Evolutionary conservation across 305 asterid species (phyloP).

Genomic region (Fraxinus angustifolia): DNA sequence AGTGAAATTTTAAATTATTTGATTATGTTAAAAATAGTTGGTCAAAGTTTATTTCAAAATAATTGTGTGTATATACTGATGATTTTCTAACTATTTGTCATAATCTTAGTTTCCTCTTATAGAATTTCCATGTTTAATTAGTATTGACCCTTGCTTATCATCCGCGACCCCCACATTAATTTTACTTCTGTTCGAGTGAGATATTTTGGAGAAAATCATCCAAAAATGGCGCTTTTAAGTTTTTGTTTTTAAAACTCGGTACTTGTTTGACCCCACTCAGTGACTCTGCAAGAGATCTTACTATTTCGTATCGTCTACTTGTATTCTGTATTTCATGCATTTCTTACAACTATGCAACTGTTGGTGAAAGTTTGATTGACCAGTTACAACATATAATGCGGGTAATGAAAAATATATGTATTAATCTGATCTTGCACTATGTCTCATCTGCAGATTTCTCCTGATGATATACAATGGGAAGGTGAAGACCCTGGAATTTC

Average conservation of each 20-base stretch:
- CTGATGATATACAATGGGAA: constrained; percentile 60
- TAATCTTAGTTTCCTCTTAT: not conserved
- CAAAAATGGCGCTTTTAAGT: not conserved
- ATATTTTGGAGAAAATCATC: not conserved
- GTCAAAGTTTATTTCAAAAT: not conserved
- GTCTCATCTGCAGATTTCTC: constrained; percentile 43
- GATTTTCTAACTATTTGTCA: not conserved
- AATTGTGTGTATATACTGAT: not conserved
- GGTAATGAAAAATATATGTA: not conserved
- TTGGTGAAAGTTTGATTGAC: not conserved
- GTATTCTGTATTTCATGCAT: not conserved
- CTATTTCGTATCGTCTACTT: not conserved
- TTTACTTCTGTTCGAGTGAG: not conserved
- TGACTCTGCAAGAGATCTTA: not conserved
- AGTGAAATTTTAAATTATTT: not conserved
- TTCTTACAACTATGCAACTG: not conserved
- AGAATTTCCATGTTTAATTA: not conserved
- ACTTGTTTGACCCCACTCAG: not conserved
- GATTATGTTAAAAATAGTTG: not conserved
- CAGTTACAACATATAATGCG: not conserved
- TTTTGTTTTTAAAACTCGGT: not conserved
- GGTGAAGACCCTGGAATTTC: constrained; percentile 57
- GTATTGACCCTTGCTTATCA: not conserved
- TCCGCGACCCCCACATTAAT: not conserved
- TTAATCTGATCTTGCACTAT: not conserved